A percentile compares a stretch with the other conserved stretches of the same genome.
Evolutionary conservation across 352 stramenopile genomes (phyloP).

Genomic region (Globisporangium sylvaticum): DNA sequence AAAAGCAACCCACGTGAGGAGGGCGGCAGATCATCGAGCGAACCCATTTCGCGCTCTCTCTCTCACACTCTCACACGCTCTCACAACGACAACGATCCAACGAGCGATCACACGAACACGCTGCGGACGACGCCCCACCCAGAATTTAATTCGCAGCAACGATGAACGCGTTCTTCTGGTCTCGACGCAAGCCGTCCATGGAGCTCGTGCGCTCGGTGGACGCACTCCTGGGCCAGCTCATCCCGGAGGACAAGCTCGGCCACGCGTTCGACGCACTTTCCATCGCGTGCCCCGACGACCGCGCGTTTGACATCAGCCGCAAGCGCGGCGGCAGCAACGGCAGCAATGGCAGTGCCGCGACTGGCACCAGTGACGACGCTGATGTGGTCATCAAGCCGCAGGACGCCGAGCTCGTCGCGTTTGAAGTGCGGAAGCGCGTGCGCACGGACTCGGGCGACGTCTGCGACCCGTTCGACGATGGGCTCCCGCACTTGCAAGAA

Average conservation of each 20-base stretch:
- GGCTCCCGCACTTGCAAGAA: conserved; percentile 23
- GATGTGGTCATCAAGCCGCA: conserved; percentile 5
- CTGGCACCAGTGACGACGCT: conserved; percentile 2
- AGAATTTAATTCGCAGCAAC: conserved; percentile 8
- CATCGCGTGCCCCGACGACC: conserved; percentile 26
- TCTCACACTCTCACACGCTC: neutral
- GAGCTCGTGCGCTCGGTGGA: conserved; percentile 75
- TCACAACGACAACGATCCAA: conserved; percentile 3
- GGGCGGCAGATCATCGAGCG: neutral
- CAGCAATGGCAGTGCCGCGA: neutral
- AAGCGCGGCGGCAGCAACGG: conserved; percentile 14
- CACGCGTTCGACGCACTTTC: conserved; percentile 44
- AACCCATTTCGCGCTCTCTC: conserved; percentile 4
- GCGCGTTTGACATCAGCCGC: conserved; percentile 22
- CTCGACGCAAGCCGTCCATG: conserved; percentile 59
- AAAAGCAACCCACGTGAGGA: neutral
- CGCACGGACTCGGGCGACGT: conserved; percentile 34
- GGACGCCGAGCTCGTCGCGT: conserved; percentile 3
- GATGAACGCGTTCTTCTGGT: conserved; percentile 83
- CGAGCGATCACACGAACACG: conserved; percentile 1
- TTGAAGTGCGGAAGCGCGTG: conserved; percentile 11
- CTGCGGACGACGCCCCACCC: neutral
- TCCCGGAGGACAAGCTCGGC: conserved; percentile 58
- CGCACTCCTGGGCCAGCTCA: conserved; percentile 47
- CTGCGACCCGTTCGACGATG: conserved; percentile 16